phyloP scores from a whole-genome alignment of 805 yeast genomes.

The Yarrowia divulgata region DNA sequence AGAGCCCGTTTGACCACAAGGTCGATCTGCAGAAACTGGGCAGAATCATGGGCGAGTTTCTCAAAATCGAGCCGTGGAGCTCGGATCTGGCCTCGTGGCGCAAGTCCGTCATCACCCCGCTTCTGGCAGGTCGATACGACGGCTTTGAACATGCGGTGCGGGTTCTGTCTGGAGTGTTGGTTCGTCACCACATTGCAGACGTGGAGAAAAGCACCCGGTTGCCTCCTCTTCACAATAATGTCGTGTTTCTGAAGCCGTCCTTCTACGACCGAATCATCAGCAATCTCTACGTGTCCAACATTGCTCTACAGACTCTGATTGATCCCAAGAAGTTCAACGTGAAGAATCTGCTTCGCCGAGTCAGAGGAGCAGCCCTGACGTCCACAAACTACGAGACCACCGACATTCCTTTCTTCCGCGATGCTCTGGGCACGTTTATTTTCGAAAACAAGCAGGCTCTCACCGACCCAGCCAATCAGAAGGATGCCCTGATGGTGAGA shows the following conservation, averaged over 20 bases:
- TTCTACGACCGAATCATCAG: constrained; percentile 16
- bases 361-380: background rate
- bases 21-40: constrained; percentile 32
- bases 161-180: constrained; percentile 6
- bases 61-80: constrained; percentile 25
- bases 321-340: background rate
- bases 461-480: background rate
- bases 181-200: constrained; percentile 7
- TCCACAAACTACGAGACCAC: constrained; percentile 12
- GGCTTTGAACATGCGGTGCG: constrained; percentile 21
- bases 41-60: constrained; percentile 20
- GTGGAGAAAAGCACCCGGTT: constrained; percentile 1
- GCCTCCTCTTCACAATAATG: background rate
- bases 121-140: background rate
- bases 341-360: background rate
- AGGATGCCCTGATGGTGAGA: background rate
- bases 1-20: background rate
- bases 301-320: background rate
- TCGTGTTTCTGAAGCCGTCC: constrained; percentile 16
- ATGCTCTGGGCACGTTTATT: background rate
- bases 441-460: background rate
- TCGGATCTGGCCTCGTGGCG: background rate
- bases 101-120: background rate
- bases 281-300: constrained; percentile 13
- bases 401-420: constrained; percentile 5